Conservation (phyloP, 257 asterid genomes). For the Fraxinus excelsior region DNA sequence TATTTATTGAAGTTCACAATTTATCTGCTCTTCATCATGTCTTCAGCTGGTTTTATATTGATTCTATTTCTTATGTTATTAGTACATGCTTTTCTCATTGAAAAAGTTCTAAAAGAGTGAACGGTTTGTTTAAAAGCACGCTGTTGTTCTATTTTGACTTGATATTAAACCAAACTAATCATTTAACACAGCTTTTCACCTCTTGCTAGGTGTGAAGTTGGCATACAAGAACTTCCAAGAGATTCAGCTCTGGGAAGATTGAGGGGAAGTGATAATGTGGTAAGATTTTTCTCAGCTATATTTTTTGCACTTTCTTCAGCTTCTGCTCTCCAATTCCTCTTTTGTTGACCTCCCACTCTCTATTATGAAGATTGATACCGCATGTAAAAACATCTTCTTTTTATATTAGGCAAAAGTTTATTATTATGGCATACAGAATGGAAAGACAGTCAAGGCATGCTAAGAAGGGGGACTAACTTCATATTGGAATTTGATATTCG, state of each 20-base stretch:
- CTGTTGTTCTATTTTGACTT: background rate
- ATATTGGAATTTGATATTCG: background rate
- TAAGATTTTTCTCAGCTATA: slow-evolving; percentile 31
- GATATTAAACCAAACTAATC: slow-evolving; percentile 4
- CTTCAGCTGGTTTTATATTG: slow-evolving; percentile 6
- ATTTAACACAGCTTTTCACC: slow-evolving; percentile 18
- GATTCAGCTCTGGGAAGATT: slow-evolving; percentile 87
- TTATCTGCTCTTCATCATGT: slow-evolving; percentile 13
- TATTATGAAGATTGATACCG: background rate
- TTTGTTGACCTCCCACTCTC: background rate
- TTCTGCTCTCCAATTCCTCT: background rate
- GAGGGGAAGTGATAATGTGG: slow-evolving; percentile 93
- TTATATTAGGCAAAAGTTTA: background rate
- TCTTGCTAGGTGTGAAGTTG: slow-evolving; percentile 75
- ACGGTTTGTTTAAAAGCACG: background rate
- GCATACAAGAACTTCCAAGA: slow-evolving; percentile 82
- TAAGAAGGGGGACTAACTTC: background rate
- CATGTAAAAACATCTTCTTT: background rate
- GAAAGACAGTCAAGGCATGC: background rate
- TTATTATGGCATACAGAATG: background rate
- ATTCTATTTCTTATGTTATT: slow-evolving; percentile 1
- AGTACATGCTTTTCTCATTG: background rate
- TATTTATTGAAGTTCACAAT: slow-evolving; percentile 8
- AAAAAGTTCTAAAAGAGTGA: background rate
- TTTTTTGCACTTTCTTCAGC: background rate